Percentiles rank a stretch among this genome's conserved stretches.
These are phyloP conservation scores for Biscogniauxia marginata DNA, from an alignment of 2,329 filamentous ascomycete species.

Conservation along the genomic window DNA sequence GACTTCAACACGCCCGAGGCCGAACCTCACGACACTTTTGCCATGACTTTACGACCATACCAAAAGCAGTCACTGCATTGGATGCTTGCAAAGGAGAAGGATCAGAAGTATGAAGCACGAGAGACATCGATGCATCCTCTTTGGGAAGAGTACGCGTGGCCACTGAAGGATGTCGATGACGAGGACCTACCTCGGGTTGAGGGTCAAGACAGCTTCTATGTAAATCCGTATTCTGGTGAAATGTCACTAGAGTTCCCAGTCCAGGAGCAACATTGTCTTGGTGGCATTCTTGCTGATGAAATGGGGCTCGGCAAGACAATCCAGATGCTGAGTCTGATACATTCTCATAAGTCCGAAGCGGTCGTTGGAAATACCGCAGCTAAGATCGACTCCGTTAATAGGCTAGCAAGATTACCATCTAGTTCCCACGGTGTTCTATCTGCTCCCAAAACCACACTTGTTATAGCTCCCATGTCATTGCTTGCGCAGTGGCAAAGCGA, in stretches of 20 bases:
- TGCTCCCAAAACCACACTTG: constrained; percentile 86
- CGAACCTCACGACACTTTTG: constrained; percentile 78
- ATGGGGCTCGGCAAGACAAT: constrained; percentile 99
- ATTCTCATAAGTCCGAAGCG: constrained; percentile 70
- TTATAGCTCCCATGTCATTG: constrained; percentile 95
- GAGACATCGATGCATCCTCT: constrained; percentile 90
- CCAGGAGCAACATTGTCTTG: constrained; percentile 92
- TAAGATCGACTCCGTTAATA: constrained; percentile 49
- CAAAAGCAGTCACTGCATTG: constrained; percentile 94
- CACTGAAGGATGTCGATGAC: constrained; percentile 82
- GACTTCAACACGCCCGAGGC: constrained; percentile 90
- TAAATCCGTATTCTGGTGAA: constrained; percentile 96
- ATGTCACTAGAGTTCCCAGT: constrained; percentile 86
- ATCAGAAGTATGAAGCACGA: constrained; percentile 64
- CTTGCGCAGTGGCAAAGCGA: constrained; percentile 98
- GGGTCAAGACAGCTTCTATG: constrained; percentile 76
- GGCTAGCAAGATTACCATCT: constrained; percentile 61
- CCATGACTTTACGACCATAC: constrained; percentile 82
- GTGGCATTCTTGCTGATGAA: constrained; percentile 90
- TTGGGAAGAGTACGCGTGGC: constrained; percentile 96
- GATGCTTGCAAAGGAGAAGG: constrained; percentile 93
- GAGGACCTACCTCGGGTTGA: constrained; percentile 65
- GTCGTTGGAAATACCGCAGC: constrained; percentile 38
- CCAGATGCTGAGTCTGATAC: constrained; percentile 93
- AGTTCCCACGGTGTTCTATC: constrained; percentile 56